These are phyloP conservation scores for Phytophthora pluvialis DNA, from an alignment of 352 stramenopile species.

Conservation along the genomic window DNA sequence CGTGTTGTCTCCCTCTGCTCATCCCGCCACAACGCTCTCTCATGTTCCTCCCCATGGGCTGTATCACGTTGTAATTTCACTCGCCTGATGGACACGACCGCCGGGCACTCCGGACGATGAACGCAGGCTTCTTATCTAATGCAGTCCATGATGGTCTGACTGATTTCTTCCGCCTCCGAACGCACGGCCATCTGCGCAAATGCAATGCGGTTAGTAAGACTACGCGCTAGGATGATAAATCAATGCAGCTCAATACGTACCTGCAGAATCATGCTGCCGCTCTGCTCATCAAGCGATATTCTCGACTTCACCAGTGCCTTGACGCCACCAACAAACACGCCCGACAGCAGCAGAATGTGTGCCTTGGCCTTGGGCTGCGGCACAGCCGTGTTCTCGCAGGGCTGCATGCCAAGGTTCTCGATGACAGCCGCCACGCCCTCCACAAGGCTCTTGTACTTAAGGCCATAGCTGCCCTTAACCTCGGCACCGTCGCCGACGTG, in stretches of 20 bases:
- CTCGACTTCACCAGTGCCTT: constrained; percentile 96
- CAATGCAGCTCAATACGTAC: constrained; percentile 29
- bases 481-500: constrained; percentile 93
- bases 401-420: constrained; percentile 97
- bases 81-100: constrained; percentile 25
- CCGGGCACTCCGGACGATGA: constrained; percentile 13
- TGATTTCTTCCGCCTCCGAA: constrained; percentile 94
- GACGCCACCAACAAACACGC: constrained; percentile 95
- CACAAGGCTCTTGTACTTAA: constrained; percentile 97
- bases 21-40: constrained; percentile 26
- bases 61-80: constrained; percentile 23
- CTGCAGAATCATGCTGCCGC: constrained; percentile 93
- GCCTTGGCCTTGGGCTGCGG: constrained; percentile 91
- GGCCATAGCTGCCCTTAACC: constrained; percentile 96
- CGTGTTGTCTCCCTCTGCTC: constrained; percentile 19
- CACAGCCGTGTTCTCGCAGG: constrained; percentile 94
- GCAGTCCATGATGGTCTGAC: constrained; percentile 97
- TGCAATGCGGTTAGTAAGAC: constrained; percentile 16
- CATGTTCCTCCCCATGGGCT: constrained; percentile 37
- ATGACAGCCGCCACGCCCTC: constrained; percentile 96
- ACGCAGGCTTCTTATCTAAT: constrained; percentile 85
- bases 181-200: constrained; percentile 94
- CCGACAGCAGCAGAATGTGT: constrained; percentile 97
- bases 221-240: neutral
- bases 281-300: constrained; percentile 92